Conservation (phyloP, 257 asterid genomes). For the Striga asiatica region DNA sequence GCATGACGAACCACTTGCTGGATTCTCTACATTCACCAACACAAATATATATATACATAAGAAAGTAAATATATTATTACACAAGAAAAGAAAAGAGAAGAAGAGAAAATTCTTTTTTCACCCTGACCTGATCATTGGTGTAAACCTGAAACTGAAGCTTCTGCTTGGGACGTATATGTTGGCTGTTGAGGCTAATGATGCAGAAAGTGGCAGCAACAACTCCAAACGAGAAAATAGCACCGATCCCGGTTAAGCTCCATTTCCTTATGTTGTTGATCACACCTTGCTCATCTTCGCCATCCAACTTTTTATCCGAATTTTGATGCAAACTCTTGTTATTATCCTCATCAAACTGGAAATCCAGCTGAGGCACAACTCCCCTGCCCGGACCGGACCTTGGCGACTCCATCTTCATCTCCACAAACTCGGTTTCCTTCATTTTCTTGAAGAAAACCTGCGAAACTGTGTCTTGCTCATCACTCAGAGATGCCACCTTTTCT, state of each 20-base stretch:
- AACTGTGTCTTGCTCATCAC: constrained; percentile 35
- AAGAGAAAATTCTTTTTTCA: too few relatives aligned
- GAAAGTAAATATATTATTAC: too few relatives aligned
- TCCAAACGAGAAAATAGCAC: constrained; percentile 70
- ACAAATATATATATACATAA: not conserved
- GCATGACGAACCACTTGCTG: constrained; percentile 37
- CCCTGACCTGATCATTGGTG: constrained; percentile 45
- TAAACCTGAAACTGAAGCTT: constrained; percentile 42
- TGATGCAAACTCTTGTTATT: not conserved
- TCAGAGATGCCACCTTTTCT: too few relatives aligned
- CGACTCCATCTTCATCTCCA: constrained; percentile 69
- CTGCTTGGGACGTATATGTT: constrained; percentile 16
- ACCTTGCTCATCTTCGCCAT: constrained; percentile 18
- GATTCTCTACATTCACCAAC: constrained; percentile 27
- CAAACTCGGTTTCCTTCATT: constrained; percentile 49
- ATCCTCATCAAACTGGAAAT: constrained; percentile 30
- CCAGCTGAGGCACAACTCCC: constrained; percentile 28
- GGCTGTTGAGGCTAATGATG: constrained; percentile 39
- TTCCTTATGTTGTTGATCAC: constrained; percentile 36
- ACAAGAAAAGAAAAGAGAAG: too few relatives aligned
- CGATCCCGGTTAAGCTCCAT: constrained; percentile 56
- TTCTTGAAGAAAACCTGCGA: constrained; percentile 79
- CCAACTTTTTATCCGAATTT: not conserved
- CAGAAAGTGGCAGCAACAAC: constrained; percentile 58
- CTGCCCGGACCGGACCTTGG: constrained; percentile 29